These are phyloP conservation scores for Arthrobotrys entomopaga DNA, from an alignment of 2,329 filamentous ascomycete genomes.

Conservation along the genomic window DNA sequence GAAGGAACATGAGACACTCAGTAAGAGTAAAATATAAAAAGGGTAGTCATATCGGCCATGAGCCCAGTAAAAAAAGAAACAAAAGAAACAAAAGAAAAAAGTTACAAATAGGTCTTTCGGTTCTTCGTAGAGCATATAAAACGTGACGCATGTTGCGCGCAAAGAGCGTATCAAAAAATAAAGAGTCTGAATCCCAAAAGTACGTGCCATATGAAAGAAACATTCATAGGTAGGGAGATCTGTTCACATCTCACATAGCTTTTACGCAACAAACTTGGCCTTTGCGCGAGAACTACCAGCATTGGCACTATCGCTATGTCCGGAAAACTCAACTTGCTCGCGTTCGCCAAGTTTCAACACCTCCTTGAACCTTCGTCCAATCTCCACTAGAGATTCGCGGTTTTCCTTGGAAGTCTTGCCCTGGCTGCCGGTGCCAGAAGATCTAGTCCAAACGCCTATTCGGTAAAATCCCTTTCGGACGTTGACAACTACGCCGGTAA, in stretches of 20 bases:
- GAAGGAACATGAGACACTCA: slow-evolving; percentile 27
- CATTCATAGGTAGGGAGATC: slow-evolving; percentile 5
- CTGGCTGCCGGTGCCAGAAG: slow-evolving; percentile 83
- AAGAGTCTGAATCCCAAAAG: slow-evolving; percentile 1
- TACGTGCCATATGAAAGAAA: slow-evolving; percentile 22
- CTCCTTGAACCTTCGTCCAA: slow-evolving; percentile 92
- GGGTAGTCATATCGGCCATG: slow-evolving; percentile 23
- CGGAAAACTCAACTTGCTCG: slow-evolving; percentile 91
- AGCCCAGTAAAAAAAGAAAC: slow-evolving; percentile 22
- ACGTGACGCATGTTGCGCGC: slow-evolving; percentile 21
- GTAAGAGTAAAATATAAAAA: slow-evolving; percentile 25
- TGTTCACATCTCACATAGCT: slow-evolving; percentile 4
- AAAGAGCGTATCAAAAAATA: slow-evolving; percentile 37
- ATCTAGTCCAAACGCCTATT: slow-evolving; percentile 96
- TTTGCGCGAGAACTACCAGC: slow-evolving; percentile 94
- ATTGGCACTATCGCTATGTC: slow-evolving; percentile 93
- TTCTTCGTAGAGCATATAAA: slow-evolving; percentile 19
- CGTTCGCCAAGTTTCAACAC: slow-evolving; percentile 79
- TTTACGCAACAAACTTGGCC: slow-evolving; percentile 87
- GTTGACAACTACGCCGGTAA: slow-evolving; percentile 99
- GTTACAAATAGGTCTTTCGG: background rate
- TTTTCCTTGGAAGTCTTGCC: slow-evolving; percentile 82
- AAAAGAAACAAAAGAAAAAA: slow-evolving; percentile 6
- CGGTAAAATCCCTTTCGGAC: slow-evolving; percentile 98
- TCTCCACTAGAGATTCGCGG: slow-evolving; percentile 81